Base-by-base conservation (phyloP, 192 early-diverging fungal genomes). In the Phycomyces blakesleeanus region DNA sequence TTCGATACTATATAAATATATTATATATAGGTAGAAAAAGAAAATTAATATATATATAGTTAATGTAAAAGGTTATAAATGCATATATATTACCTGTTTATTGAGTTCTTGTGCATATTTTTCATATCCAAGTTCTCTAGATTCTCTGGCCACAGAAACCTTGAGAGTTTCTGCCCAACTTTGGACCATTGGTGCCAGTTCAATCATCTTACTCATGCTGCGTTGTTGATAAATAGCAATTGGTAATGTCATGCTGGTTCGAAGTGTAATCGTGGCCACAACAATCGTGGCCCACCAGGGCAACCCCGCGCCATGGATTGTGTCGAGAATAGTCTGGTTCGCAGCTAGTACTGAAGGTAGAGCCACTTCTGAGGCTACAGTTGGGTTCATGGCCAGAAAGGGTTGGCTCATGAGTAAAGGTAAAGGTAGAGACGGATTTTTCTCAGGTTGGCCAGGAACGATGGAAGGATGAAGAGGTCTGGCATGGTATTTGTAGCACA, bases 251-350 rank as follows among this genome's bases (percentile, higher is more conserved):
- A 83, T 66, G 0, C 67, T 57, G 3, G 77, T 69, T n/a, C 81
- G 64, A n/a, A 84, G 72, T 2, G 72, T 22, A n/a, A 83, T 61
- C 1, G 83, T 82, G 0, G 74, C 61, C 0, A 67, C 59, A 40
- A 84, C 66, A 47, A 86, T 78, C 11, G 80, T 79, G 0, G 73
- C 77, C 84, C 84, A 83, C 82, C 82, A 86, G 0, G 84, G 84
- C 8, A 86, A 53, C 1, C 75, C 76, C 1, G 63, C 20, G 56
- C 66, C 27, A 26, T 78, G 83, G 49, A 85, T 67, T 5, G 61
- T 29, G 47, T 76, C 76, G 0, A 85, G 57, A 16, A 83, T 40
- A 10, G 51, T 66, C 62, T 85, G 76, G 5, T 79, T 78, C 0
- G 72, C 63, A 16, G 75, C 51, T 0, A 83, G 57, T 1, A 83